Evolutionary conservation across 2,329 filamentous ascomycete species (phyloP).

Genomic region (Juglanconis oblonga): DNA sequence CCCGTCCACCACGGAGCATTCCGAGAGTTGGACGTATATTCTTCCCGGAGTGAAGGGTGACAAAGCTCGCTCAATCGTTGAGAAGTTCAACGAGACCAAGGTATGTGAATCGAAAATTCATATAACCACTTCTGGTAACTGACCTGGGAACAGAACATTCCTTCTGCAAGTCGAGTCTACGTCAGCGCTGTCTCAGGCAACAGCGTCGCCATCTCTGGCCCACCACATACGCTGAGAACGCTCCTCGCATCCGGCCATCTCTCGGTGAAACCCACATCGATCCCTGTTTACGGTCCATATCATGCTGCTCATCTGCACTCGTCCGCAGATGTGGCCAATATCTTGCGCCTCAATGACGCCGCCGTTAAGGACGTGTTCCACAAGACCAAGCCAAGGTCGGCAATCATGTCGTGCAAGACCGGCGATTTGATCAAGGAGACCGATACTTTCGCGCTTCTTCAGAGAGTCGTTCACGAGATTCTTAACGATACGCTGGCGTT

Average conservation of each 20-base stretch:
- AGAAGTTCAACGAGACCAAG: conserved; percentile 55
- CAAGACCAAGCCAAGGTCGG: conserved; percentile 41
- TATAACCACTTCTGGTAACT: neutral
- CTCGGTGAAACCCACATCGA: conserved; percentile 40
- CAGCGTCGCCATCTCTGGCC: conserved; percentile 53
- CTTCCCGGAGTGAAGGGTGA: conserved; percentile 54
- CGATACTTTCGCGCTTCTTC: conserved; percentile 40
- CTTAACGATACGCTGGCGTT: conserved; percentile 48
- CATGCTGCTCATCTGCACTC: conserved; percentile 54
- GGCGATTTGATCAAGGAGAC: conserved; percentile 40
- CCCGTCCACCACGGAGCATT: conserved; percentile 34
- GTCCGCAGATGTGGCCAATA: conserved; percentile 38
- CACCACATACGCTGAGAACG: conserved; percentile 44
- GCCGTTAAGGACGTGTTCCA: conserved; percentile 37
- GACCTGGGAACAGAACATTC: conserved; percentile 32
- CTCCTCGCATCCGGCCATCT: conserved; percentile 40
- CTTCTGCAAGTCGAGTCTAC: conserved; percentile 46
- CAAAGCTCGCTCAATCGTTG: conserved; percentile 48
- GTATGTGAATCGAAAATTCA: conserved; percentile 30
- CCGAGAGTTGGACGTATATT: conserved; percentile 66
- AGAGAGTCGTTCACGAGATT: conserved; percentile 44
- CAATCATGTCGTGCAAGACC: conserved; percentile 49
- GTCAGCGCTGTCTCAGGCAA: conserved; percentile 49
- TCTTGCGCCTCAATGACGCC: conserved; percentile 42
- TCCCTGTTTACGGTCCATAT: conserved; percentile 56